Base-by-base conservation (phyloP, 257 asterid genomes). In the Gentiana macrophylla region DNA sequence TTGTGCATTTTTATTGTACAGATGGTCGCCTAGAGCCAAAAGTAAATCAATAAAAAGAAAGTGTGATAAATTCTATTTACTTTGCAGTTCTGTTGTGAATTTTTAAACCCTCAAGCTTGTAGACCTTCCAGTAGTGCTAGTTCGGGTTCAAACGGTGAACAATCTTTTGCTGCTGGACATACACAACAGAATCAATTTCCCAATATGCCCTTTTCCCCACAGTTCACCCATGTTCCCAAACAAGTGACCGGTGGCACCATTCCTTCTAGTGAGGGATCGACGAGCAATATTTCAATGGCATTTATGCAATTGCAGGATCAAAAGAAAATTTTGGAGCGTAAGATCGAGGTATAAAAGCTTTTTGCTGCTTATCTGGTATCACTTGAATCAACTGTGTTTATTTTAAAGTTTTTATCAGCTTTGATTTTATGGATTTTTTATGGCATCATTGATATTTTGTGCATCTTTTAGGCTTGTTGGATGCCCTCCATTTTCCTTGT, bases 291-390 rank as follows among this genome's bases (percentile, higher is more conserved):
- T 15, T 65, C 59, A 68, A 37, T 60, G 47, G 62, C 79, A 47
- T 76, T 75, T 47, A 53, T 77, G 50, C 80, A 67, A 52, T 67
- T 77, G 60, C 89, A 76, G 63, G 73, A 70, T 60, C 89, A 84
- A 50, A 84, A 49, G 71, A 76, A 58, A 65, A 49, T 75, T 58
- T 60, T 90, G 50, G 65, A 80, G 79, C 80, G 77, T 49, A 94
- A 84, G 72, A 86, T 87, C 73, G 83, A 86, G 96, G 98, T 91
- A 76, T 57, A 65, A 59, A 36, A 38, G 52, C 62, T 57, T 51
- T 61, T 51, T 61, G n/a, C 48, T 36, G 49, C 44, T 67, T 35
- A 43, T 5, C 49, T 56, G 32, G 54, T 32, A 56, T 53, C 71
- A 44, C 32, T 56, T 44, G 32, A 12, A 32, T 59, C 60, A 38